Evolutionary conservation across 1,139 yeast genomes (phyloP), one percentile per base, ranked within the genome.

Genomic region (Magnusiomyces fungicola): DNA sequence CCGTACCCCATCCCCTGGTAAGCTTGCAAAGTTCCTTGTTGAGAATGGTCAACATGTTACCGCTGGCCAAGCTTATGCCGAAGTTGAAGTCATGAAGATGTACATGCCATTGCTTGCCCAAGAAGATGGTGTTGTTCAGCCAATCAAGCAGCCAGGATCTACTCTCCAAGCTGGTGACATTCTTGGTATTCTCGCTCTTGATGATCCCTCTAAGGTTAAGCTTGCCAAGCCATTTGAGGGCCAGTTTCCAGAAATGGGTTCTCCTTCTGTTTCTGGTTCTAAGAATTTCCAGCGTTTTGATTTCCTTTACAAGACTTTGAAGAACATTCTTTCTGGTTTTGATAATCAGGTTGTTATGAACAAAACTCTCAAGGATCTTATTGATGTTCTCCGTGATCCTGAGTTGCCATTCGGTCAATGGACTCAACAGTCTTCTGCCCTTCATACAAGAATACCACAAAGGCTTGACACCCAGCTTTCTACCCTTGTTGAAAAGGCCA

Each of bases 21-120:
- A 94, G 71, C 78, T 92, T 60, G 95, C 90, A 53, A 88, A 88
- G 67, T 94, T 81, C 69, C 75, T 92, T 61, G 95, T 92, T 54
- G 97, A 92, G 65, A 85, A 85, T 61, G 98, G 98, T 58, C 98
- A 92, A 58, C 97, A 90, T 62, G 80, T 92, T 60, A 72, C 71
- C 55, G 82, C 95, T 54, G 98, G 98, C 54, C 96, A 92, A 71
- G 81, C 97, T 43, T 94, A 80, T 64, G 98, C 98, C 43, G 98
- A 92, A 72, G 96, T 92, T 52, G 99, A 92, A 73, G 98, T 92
- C 59, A 92, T 92, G 99, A 92, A 92, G 71, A 90, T 90, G 97
- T 67, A 66, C 56, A 68, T 69, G 72, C 71, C 72, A 29, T 49
- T 62, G 42, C 75, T 90, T 63, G 74, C 88, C 62, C 88, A 81